Base-by-base conservation (phyloP, 257 asterid genomes). In the Gentiana straminea region DNA sequence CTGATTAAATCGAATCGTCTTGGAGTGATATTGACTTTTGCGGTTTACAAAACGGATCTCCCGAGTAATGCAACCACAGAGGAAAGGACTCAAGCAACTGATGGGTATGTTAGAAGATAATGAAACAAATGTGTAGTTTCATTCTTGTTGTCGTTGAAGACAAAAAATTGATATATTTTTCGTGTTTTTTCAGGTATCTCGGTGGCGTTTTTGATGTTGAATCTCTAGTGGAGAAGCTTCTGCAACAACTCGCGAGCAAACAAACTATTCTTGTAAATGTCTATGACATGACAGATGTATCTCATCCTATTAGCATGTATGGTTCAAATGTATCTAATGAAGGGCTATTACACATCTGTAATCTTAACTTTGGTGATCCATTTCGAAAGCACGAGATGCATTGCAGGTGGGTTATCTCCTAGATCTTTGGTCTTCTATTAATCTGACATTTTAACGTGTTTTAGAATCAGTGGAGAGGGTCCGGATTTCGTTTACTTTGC, bases 151-250 rank as follows among this genome's bases (percentile, higher is more conserved):
- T 24, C 24, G 24, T 24, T 24, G 24, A 24, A 24, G 24, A 24
- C 24, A 24, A 24, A 24, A 24, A 24, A 24, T 24, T 24, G 24
- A 24, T 24, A 24, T 24, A 24, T 24, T 24, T 24, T 24, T 24
- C 24, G 24, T 24, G 24, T 24, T 24, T 24, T 24, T 24, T 59
- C 80, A 91, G 98, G 86, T 91, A 91, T 68, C 92, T 91, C 53
- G 98, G 98, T 15, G 98, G 97, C 58, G 86, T 91, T 54, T 89
- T 91, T 60, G 98, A 91, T 67, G 75, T 88, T 51, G 98, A 91
- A 74, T 91, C 98, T 37, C 94, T 91, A 38, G 97, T 91, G 32
- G 98, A 91, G 77, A 91, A 91, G 75, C 76, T 91, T 55, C 98
- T 91, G 63, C 95, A 87, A 3, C 98, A 91, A 76, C 97, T 91